Evolutionary conservation across 768 basidiomycete species (phyloP), one percentile per base, ranked within the genome.

Genomic region (Lentinula edodes): DNA sequence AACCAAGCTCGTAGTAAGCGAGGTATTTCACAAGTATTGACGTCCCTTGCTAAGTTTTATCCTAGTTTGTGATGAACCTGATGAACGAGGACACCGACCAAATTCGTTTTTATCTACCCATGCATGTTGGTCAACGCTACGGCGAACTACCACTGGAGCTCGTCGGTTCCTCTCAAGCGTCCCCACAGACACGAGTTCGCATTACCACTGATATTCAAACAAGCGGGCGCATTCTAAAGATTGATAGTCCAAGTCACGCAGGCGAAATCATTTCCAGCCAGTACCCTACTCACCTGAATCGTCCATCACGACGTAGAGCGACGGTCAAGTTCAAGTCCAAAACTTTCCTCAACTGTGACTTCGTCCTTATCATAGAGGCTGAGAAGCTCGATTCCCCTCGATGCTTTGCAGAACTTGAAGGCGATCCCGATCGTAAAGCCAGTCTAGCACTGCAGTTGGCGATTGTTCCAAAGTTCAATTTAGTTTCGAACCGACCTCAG

Each of bases 101-200:
- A 51, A 67, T 85, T 16, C 78, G 84, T 7, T 76, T 87, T n/a
- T 78, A 81, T 58, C 75, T 88, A 13, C 83, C 86, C 0, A 73
- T 77, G 64, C 66, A 72, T 51, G 70, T 87, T 4, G 83, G 81
- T 0, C 62, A 77, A 42, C 82, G 86, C 5, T 88, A 85, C 63
- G 85, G 86, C 1, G 66, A 69, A 3, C 71, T 71, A 9, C 80
- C 83, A n/a, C 48, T 67, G 0, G 78, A 70, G 7, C 71, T 84
- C 18, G 62, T 66, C 6, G 65, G 67, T 20, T 67, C 78, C 0
- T 64, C 70, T 9, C 53, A 74, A 28, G 71, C 73, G 0, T 60
- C 71, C 6, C 54, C 66, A 0, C 63, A 62, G 0, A 79, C 81
- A 1, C 73, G 75, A 3, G 63, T 85, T 12, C 66, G 67, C 12